phyloP scores from a whole-genome alignment of 768 basidiomycete genomes.

The Cubamyces sp. region DNA sequence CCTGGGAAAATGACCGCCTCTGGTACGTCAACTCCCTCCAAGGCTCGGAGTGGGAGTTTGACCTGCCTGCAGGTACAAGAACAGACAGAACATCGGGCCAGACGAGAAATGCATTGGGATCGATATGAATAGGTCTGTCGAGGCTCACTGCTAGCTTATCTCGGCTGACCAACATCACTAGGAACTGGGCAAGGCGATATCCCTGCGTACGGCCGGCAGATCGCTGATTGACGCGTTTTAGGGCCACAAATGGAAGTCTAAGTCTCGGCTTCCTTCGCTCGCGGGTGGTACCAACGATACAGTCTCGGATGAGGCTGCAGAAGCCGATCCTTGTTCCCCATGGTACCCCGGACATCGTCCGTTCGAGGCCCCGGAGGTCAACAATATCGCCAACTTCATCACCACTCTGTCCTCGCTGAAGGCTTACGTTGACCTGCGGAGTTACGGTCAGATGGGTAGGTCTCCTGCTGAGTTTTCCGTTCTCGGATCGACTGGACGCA shows the following conservation, averaged over 20 bases:
- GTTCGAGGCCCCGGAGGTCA: constrained; percentile 79
- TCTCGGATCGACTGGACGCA: background rate
- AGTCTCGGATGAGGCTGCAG: background rate
- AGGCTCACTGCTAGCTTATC: background rate
- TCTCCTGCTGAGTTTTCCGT: constrained; percentile 15
- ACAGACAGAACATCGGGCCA: constrained; percentile 57
- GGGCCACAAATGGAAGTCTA: constrained; percentile 74
- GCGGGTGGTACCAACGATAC: constrained; percentile 18
- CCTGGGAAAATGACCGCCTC: constrained; percentile 69
- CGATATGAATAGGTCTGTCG: constrained; percentile 72
- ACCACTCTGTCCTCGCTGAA: constrained; percentile 53
- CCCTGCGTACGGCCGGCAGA: background rate
- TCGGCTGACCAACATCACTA: constrained; percentile 26
- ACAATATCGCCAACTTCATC: constrained; percentile 73
- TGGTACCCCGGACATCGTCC: constrained; percentile 76
- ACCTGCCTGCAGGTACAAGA: constrained; percentile 60
- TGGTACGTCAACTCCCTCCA: constrained; percentile 45
- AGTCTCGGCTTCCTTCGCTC: constrained; percentile 31
- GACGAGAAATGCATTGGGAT: constrained; percentile 63
- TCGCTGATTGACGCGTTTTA: constrained; percentile 29
- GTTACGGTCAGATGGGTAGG: constrained; percentile 84
- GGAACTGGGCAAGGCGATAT: constrained; percentile 58
- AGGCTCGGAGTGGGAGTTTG: background rate
- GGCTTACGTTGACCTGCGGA: constrained; percentile 76
- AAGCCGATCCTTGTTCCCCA: constrained; percentile 64